Percentiles rank a stretch among this genome's conserved stretches.
Conservation (phyloP, 768 basidiomycete genomes). For the Pholiota molesta region DNA sequence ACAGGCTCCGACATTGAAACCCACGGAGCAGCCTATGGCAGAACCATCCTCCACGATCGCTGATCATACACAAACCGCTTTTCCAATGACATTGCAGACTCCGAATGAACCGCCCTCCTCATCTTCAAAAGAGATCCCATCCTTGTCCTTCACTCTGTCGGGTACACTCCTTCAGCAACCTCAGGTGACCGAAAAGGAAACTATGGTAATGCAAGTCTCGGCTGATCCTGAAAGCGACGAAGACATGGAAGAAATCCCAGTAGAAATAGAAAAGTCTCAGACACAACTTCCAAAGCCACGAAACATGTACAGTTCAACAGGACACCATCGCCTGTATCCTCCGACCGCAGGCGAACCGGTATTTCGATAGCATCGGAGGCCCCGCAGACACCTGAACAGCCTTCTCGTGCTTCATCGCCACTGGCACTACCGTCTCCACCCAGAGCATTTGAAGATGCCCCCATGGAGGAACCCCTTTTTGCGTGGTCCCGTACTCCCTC, state of each 20-base stretch:
- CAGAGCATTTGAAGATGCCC: background rate
- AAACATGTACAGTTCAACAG: background rate
- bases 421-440: background rate
- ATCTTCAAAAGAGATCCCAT: background rate
- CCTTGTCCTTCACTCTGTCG: background rate
- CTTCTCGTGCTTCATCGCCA: background rate
- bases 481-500: slow-evolving; percentile 32
- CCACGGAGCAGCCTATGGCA: background rate
- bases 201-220: background rate
- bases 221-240: slow-evolving; percentile 30
- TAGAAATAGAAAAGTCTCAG: background rate
- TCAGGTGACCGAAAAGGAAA: background rate
- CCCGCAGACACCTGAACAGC: background rate
- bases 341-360: background rate
- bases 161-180: background rate
- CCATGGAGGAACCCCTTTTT: slow-evolving; percentile 23
- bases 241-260: slow-evolving; percentile 44
- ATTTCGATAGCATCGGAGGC: background rate
- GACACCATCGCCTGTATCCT: background rate
- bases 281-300: background rate
- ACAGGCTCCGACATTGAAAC: background rate
- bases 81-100: background rate
- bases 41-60: background rate
- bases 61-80: background rate
- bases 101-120: background rate